These are phyloP conservation scores for Exophiala calicioides DNA, from an alignment of 2,329 filamentous ascomycete genomes.

Conservation along the genomic window DNA sequence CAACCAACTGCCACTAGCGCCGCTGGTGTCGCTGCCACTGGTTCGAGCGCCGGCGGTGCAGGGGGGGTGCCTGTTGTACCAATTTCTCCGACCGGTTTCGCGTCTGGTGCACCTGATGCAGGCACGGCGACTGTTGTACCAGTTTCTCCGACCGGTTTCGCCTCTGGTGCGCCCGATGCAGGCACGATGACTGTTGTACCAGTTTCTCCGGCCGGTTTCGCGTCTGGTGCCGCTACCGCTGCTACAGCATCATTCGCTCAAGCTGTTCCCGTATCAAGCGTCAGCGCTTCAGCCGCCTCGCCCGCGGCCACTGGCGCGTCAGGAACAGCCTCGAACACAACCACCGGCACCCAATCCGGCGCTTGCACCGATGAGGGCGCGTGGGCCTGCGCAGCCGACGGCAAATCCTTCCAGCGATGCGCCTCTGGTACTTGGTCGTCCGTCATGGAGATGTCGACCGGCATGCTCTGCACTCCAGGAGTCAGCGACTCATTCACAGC, in stretches of 20 bases:
- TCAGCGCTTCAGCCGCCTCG: slow-evolving; percentile 16
- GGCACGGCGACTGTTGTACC: slow-evolving; percentile 7
- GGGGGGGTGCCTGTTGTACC: slow-evolving; percentile 7
- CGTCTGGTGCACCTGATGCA: slow-evolving; percentile 5
- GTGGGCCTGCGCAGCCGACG: slow-evolving; percentile 59
- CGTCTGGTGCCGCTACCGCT: slow-evolving; percentile 15
- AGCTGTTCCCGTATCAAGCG: slow-evolving; percentile 13
- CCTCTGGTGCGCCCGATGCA: slow-evolving; percentile 8
- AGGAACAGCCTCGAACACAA: slow-evolving; percentile 24
- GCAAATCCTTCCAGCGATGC: slow-evolving; percentile 62
- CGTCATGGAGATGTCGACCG: slow-evolving; percentile 53
- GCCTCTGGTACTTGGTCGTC: slow-evolving; percentile 59
- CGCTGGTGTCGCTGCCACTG: slow-evolving; percentile 8
- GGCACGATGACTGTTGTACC: slow-evolving; percentile 3
- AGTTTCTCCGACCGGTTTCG: not conserved
- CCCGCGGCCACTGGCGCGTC: slow-evolving; percentile 33
- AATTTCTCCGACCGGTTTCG: not conserved
- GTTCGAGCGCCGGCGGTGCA: slow-evolving; percentile 5
- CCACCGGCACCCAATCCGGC: slow-evolving; percentile 41
- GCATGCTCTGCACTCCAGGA: slow-evolving; percentile 54
- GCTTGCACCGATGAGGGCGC: slow-evolving; percentile 56
- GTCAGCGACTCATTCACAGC: slow-evolving; percentile 14
- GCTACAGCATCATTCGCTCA: slow-evolving; percentile 1
- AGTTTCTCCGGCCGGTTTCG: slow-evolving; percentile 9
- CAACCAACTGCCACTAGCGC: slow-evolving; percentile 17